Evolutionary conservation across 176 grass and related monocot species (phyloP), one percentile per base, ranked within the genome.

Genomic region (Typha latifolia): DNA sequence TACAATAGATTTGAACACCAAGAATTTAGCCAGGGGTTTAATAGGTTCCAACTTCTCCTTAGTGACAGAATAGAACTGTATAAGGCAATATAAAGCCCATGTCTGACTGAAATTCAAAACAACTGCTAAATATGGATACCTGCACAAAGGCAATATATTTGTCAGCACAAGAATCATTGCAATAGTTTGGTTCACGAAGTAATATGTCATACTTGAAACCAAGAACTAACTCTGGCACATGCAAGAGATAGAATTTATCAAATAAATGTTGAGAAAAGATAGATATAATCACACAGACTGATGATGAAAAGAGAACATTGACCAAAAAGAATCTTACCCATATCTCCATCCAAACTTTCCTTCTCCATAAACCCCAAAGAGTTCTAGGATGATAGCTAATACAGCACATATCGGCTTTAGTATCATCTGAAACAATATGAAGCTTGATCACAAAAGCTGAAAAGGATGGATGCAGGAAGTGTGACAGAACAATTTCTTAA

Each of bases 1-100:
- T 82, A 99, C 89, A 89, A 93, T 99, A 64, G 89, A 93, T 79
- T 99, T 99, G 86, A 99, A 99, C 15, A 85, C 88, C 62, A 99
- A 82, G 84, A 99, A 99, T 63, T 99, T 99, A 27, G 94, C 85
- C 72, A 99, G 75, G 37, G 94, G 94, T 72, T 90, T 84, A 63
- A 93, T 99, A 64, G 94, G 82, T 70, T 99, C 85, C 70, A 99
- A 73, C 73, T 90, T 99, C 69, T 93, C 85, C 70, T 99, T 99
- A 13, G 86, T 99, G 49, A 79, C 86, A 78, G 86, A 78, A 75
- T 93, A 99, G 65, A 99, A 99, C 62, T 93, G 94, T 72, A 99
- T 73, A 51, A 99, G 94, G 84, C 94, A 99, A 77, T 99, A 97
- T 32, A 99, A 76, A 68, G 94, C 94, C 88, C 88, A 99, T 61